Evolutionary conservation across 768 basidiomycete genomes (phyloP).

Genomic region (Solioccasus polychromus): DNA sequence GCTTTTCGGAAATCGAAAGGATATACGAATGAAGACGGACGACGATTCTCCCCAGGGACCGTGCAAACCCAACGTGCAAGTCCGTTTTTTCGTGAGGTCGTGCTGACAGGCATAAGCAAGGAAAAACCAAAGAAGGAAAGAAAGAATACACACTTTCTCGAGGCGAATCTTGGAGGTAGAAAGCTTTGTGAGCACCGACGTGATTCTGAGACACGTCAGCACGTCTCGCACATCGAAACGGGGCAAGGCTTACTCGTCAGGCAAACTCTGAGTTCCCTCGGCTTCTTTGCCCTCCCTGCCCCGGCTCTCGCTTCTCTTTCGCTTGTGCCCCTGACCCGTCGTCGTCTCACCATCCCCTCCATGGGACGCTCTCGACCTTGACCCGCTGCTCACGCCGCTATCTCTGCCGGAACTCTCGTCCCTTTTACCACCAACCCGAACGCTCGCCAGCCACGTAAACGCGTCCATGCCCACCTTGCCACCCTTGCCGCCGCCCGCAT

Average conservation of each 20-base stretch:
- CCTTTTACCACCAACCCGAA: slow-evolving; percentile 57
- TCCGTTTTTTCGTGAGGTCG: slow-evolving; percentile 68
- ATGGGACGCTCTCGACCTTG: slow-evolving; percentile 39
- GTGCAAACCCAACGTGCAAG: slow-evolving; percentile 81
- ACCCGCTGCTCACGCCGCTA: slow-evolving; percentile 44
- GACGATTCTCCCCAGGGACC: slow-evolving; percentile 90
- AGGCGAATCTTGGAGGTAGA: slow-evolving; percentile 71
- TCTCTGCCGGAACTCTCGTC: slow-evolving; percentile 57
- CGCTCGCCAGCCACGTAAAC: slow-evolving; percentile 69
- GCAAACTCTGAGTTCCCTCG: slow-evolving; percentile 49
- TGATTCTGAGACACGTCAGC: slow-evolving; percentile 49
- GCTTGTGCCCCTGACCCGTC: slow-evolving; percentile 17
- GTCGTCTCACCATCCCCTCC: slow-evolving; percentile 12
- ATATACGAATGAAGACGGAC: slow-evolving; percentile 81
- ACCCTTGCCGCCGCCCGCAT: slow-evolving; percentile 45
- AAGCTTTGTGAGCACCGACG: slow-evolving; percentile 66
- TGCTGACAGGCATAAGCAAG: slow-evolving; percentile 40
- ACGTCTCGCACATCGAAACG: background rate
- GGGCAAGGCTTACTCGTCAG: slow-evolving; percentile 61
- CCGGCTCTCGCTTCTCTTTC: slow-evolving; percentile 49
- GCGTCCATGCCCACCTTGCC: slow-evolving; percentile 67
- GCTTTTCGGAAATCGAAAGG: slow-evolving; percentile 82
- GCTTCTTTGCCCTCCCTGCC: slow-evolving; percentile 30
- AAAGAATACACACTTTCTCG: slow-evolving; percentile 62
- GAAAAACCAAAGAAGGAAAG: background rate